Evolutionary conservation across 192 early-diverging fungal species (phyloP), one percentile per base, ranked within the genome.

Genomic region (Jimgerdemannia flammicorona): DNA sequence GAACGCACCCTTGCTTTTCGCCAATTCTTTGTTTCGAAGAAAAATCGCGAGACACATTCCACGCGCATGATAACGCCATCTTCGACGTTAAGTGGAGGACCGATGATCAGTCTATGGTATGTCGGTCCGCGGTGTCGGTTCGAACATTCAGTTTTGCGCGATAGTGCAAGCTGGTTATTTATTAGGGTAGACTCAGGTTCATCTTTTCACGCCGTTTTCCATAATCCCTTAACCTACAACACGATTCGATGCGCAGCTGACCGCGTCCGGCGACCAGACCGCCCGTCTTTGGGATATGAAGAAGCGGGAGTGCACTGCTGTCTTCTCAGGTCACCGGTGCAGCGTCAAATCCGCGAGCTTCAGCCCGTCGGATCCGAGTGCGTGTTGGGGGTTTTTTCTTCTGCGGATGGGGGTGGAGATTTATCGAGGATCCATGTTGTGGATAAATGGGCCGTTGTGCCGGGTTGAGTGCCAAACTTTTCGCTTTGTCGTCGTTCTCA

Each of bases 71-170:
- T 42, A 95, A 94, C 80, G 90, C 94, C 3, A 86, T 94, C n/a
- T 91, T 95, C 68, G 95, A 98, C 78, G 75, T 94, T 4, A 84
- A 86, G 41, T 98, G 94, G 95, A 88, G 89, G 41, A 74, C 74
- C 4, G 90, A 94, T 72, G 91, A 95, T 77, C 73, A 77, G 17
- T 82, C 79, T 66, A 71, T 93, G 65, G 91, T 92, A 84, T n/a
- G 73, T 74, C 10, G 42, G 29, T 29, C 29, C 29, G 29, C 29
- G 29, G 1, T 29, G 29, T 29, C 29, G 29, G 29, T 29, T 29
- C 1, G 29, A 29, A 29, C 29, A 1, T 29, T 29, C 29, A 29
- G 29, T 29, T 29, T 29, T 0, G 29, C 29, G 29, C 29, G 29
- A 29, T 29, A 29, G 1, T 29, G 29, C 29, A 29, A 29, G 29